These are phyloP conservation scores for Babesia caballi DNA, from an alignment of 169 alveolate genomes.

Conservation along the genomic window DNA sequence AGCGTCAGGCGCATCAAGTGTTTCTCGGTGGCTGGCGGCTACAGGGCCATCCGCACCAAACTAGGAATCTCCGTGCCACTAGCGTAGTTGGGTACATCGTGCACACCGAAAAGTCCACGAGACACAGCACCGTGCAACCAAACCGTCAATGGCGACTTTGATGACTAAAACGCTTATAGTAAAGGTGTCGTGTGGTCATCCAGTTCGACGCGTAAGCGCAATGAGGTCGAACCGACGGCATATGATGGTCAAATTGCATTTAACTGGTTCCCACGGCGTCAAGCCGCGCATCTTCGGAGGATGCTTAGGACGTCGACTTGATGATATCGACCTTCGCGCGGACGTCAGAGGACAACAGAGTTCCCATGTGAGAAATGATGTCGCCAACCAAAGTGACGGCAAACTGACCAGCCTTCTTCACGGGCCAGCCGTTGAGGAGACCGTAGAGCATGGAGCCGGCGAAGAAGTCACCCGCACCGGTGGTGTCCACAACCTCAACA, in stretches of 20 bases:
- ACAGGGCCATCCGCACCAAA: constrained; percentile 9
- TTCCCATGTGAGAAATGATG: constrained; percentile 1
- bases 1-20: background rate
- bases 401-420: background rate
- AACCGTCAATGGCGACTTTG: too few species aligned
- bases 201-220: too few species aligned
- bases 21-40: constrained; percentile 58
- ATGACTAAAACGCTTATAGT: too few species aligned
- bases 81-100: too few species aligned
- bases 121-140: too few species aligned
- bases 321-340: background rate
- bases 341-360: background rate
- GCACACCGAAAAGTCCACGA: too few species aligned
- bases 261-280: too few species aligned
- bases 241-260: too few species aligned
- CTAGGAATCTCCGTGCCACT: constrained; percentile 5
- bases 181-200: too few species aligned
- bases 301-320: too few species aligned
- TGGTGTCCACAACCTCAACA: constrained; percentile 9
- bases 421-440: background rate
- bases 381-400: constrained; percentile 5
- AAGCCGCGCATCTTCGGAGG: too few species aligned
- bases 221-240: background rate
- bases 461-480: constrained; percentile 19
- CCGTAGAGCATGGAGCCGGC: background rate